Percentiles rank a stretch among this genome's conserved stretches.
Evolutionary conservation across 129 eudicot species (phyloP).

Genomic region (Tanacetum coccineum): DNA sequence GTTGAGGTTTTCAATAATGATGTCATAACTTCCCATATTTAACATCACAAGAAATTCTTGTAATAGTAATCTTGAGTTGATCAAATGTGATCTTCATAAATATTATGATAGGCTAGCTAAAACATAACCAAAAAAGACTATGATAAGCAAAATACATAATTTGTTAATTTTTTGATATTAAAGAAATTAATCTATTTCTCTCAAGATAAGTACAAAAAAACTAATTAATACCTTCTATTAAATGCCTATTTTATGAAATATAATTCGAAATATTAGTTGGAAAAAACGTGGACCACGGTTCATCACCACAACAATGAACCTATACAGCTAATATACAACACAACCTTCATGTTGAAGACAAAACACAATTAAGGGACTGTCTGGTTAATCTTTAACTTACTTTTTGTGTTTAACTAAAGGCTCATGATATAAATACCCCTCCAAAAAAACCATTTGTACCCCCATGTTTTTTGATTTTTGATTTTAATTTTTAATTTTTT

Average conservation of each 20-base stretch:
- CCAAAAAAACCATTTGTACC: too few relatives aligned
- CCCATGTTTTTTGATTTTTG: too few relatives aligned
- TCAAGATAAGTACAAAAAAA: neutral
- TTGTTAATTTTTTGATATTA: too few relatives aligned
- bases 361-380: neutral
- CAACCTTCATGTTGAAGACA: conserved; percentile 4
- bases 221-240: neutral
- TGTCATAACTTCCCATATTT: too few relatives aligned
- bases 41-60: too few relatives aligned
- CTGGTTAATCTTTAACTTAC: too few relatives aligned
- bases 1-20: too few relatives aligned
- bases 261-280: neutral
- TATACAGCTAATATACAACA: conserved; percentile 29
- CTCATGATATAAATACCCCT: too few relatives aligned
- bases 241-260: neutral
- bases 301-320: conserved; percentile 11
- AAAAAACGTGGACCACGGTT: conserved; percentile 19
- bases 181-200: too few relatives aligned
- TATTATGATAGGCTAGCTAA: neutral
- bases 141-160: neutral
- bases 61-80: neutral
- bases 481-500: too few relatives aligned
- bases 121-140: neutral
- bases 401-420: too few relatives aligned
- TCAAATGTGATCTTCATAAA: neutral